Percentiles rank a stretch among this genome's conserved stretches.
Conservation (phyloP, 2,329 filamentous ascomycete genomes). For the Gyromitra esculenta region DNA sequence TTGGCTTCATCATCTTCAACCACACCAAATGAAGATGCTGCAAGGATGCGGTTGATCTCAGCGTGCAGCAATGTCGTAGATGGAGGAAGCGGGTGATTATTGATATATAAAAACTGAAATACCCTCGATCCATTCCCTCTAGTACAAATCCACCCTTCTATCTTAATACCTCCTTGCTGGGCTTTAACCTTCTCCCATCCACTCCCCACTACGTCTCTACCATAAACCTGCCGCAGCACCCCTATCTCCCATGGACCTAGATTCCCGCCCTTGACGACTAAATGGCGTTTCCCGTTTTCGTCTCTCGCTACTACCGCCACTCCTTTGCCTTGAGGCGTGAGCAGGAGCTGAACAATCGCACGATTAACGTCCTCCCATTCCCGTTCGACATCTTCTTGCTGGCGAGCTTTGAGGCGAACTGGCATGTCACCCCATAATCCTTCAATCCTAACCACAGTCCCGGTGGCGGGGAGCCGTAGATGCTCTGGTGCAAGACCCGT, state of each 20-base stretch:
- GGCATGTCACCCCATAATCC: slow-evolving; percentile 57
- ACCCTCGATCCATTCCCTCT: slow-evolving; percentile 39
- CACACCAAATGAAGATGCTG: slow-evolving; percentile 78
- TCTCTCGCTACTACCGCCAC: slow-evolving; percentile 51
- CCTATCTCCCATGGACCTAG: slow-evolving; percentile 43
- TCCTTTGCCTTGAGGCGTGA: slow-evolving; percentile 35
- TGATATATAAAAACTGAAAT: slow-evolving; percentile 56
- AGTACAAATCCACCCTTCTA: slow-evolving; percentile 52
- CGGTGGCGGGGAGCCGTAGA: slow-evolving; percentile 65
- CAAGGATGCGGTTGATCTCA: slow-evolving; percentile 80
- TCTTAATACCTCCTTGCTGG: slow-evolving; percentile 42
- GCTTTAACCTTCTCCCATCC: slow-evolving; percentile 54
- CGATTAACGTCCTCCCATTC: slow-evolving; percentile 55
- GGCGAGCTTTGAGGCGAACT: slow-evolving; percentile 55
- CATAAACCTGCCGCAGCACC: slow-evolving; percentile 49
- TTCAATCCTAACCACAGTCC: slow-evolving; percentile 55
- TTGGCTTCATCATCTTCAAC: slow-evolving; percentile 63
- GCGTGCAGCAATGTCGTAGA: slow-evolving; percentile 70
- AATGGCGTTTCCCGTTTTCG: slow-evolving; percentile 45
- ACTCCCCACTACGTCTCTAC: slow-evolving; percentile 18
- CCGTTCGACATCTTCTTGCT: slow-evolving; percentile 50
- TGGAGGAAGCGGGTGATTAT: slow-evolving; percentile 52
- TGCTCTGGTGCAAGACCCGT: slow-evolving; percentile 63
- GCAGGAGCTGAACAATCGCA: slow-evolving; percentile 51
- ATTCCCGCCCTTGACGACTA: slow-evolving; percentile 31